Evolutionary conservation across 208 protist genomes (phyloP), one percentile per base, ranked within the genome.

Genomic region (Endotrypanum monterogeii): DNA sequence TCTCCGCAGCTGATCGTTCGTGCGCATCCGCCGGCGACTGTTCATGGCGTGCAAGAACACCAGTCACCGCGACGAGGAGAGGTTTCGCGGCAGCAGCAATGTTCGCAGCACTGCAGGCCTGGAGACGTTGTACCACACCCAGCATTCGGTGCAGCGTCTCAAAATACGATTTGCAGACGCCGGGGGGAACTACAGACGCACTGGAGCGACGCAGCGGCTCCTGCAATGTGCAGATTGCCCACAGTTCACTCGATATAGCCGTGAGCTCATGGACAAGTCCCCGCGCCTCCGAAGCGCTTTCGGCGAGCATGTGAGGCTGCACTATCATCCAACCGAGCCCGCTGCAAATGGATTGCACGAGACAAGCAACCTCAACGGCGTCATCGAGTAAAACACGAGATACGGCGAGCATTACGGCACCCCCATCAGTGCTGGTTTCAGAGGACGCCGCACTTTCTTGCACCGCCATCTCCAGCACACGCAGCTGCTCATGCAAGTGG

Each of bases 291-390:
- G 68, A 41, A 32, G 78, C 74, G 35, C 54, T 58, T 2, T 70
- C 56, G 4, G 78, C 55, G 20, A 74, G 50, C 72, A 92, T 70
- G 41, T 85, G 71, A 1, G 76, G 75, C 69, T 92, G 80, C 76
- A 89, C 71, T 54, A 70, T 30, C 77, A 96, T 85, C 89, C 89
- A 92, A 51, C 76, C 50, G 23, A 90, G 78, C 7, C 88, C 65
- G 14, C 81, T 81, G 65, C 83, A 78, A 30, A 93, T 74, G 28
- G 79, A 75, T 71, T 93, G 89, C 23, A 84, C 74, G 23, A 85
- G 73, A 39, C 86, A 88, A 61, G 82, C 90, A 25, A 90, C 39
- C 54, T 87, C 75, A 23, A 91, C 61, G 32, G 77, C 76, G 20
- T 78, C 74, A 28, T 92, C 85, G 18, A 95, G 77, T 28, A 92